Percentiles rank a stretch among this genome's conserved stretches.
These are phyloP conservation scores for Nicotiana undulata DNA, from an alignment of 257 asterid genomes.

Conservation along the genomic window DNA sequence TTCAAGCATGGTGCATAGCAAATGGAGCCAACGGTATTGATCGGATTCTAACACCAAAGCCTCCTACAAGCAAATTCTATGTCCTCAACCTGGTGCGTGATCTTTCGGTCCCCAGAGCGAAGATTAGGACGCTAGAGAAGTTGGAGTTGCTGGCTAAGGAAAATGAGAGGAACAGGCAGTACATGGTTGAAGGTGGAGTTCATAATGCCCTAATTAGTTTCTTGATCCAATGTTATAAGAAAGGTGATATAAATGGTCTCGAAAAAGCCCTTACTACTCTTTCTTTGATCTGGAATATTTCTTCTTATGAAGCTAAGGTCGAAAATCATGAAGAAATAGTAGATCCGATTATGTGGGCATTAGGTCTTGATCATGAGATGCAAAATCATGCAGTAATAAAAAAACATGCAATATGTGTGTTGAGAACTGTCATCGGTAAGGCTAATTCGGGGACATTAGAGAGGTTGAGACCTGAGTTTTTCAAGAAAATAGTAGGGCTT, in stretches of 20 bases:
- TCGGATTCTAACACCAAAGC: conserved; percentile 27
- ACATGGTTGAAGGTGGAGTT: conserved; percentile 31
- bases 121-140: conserved; percentile 23
- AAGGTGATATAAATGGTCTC: conserved; percentile 12
- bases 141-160: conserved; percentile 31
- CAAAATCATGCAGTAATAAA: neutral
- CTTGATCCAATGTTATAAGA: conserved; percentile 19
- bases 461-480: conserved; percentile 31
- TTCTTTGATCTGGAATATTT: conserved; percentile 5
- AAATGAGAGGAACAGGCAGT: conserved; percentile 22
- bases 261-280: conserved; percentile 29
- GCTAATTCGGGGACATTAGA: conserved; percentile 11
- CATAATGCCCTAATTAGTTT: conserved; percentile 7
- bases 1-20: conserved; percentile 43
- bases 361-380: neutral
- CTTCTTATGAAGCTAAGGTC: neutral
- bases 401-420: conserved; percentile 21
- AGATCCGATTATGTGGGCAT: conserved; percentile 34
- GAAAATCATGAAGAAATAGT: conserved; percentile 17
- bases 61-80: conserved; percentile 15
- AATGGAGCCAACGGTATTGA: conserved; percentile 17
- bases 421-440: conserved; percentile 15
- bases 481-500: conserved; percentile 2
- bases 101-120: conserved; percentile 14
- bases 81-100: conserved; percentile 23